phyloP scores from a whole-genome alignment of 2,329 filamentous ascomycete genomes.

The Penicillium sumatraense region DNA sequence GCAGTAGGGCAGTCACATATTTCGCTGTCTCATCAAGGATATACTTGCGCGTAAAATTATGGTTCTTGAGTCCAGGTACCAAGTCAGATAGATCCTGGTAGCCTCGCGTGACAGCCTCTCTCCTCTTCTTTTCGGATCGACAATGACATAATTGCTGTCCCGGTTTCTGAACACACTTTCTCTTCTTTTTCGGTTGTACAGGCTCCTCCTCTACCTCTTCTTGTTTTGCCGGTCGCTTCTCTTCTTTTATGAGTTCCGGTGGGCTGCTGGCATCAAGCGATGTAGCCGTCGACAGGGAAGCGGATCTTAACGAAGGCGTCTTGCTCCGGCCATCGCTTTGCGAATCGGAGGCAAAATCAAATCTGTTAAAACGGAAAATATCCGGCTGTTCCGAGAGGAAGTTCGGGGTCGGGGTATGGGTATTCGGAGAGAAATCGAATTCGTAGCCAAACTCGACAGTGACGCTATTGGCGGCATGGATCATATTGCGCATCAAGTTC shows the following conservation, averaged over 20 bases:
- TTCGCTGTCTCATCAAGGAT: conserved; percentile 19
- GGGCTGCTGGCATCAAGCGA: background rate
- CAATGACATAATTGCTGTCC: conserved; percentile 27
- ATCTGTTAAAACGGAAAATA: conserved; percentile 3
- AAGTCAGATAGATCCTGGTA: conserved; percentile 20
- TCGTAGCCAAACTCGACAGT: conserved; percentile 15
- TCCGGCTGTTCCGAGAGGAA: background rate
- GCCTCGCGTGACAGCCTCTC: conserved; percentile 19
- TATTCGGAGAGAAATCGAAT: background rate
- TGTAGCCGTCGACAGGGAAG: background rate
- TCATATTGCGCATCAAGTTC: conserved; percentile 27
- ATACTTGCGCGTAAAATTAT: conserved; percentile 26
- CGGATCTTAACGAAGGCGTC: conserved; percentile 4
- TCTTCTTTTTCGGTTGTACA: conserved; percentile 14
- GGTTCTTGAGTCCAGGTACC: conserved; percentile 20
- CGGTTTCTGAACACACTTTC: conserved; percentile 24
- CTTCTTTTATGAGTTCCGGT: background rate
- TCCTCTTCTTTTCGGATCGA: conserved; percentile 25
- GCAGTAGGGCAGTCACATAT: conserved; percentile 13
- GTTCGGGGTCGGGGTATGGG: too few relatives aligned
- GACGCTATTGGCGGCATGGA: conserved; percentile 14
- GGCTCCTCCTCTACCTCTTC: background rate
- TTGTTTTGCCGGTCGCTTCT: background rate
- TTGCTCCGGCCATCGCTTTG: background rate
- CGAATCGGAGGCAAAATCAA: conserved; percentile 2